Base-by-base conservation (phyloP, 2,329 filamentous ascomycete genomes). In the Raffaelea deltoideospora region DNA sequence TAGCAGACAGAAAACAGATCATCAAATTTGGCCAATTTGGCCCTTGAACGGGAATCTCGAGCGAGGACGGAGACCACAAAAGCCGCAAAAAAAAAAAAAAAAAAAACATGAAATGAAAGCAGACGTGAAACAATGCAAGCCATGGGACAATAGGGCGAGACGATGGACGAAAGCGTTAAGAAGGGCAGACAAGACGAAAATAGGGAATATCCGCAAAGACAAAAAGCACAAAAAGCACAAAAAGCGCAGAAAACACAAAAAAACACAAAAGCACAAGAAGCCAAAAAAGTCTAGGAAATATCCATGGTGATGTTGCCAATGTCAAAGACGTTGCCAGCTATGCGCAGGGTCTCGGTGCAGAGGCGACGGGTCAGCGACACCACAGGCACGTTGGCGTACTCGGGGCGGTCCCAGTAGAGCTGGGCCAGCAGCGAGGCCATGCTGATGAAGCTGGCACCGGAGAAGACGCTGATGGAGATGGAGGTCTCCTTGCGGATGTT, bases 401-500 rank as follows among this genome's bases (percentile, higher is more conserved):
- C 69, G 38, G 69, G 61, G 20, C 73, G 65, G 40, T 68, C 70
- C 38, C 69, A 56, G 52, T 85, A 76, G 37, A 81, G 64, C 50
- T 84, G 76, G 10, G 73, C 57, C 17, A 86, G 63, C 35, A 86
- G 57, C 10, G 70, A 69, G 37, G 75, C 68, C 75, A 86, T 81
- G 57, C 72, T 83, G 48, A 83, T 67, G 57, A 82, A 85, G 57
- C 76, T 81, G 27, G 79, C 76, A 43, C 81, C 72, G 35, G 77
- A 83, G 51, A 86, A 82, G 44, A 85, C 76, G 46, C 76, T 75
- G 44, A 86, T 69, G n/a, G 79, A 82, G 10, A 79, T 79, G 33
- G 76, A 75, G 1, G 80, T 86, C 59, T 85, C 80, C 50, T 81
- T 83, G 50, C 77, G 74, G 48, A 86, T 86, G 49, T 76, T 83